Evolutionary conservation across 805 yeast species (phyloP).

Genomic region (Monosporozyma aquatica): DNA sequence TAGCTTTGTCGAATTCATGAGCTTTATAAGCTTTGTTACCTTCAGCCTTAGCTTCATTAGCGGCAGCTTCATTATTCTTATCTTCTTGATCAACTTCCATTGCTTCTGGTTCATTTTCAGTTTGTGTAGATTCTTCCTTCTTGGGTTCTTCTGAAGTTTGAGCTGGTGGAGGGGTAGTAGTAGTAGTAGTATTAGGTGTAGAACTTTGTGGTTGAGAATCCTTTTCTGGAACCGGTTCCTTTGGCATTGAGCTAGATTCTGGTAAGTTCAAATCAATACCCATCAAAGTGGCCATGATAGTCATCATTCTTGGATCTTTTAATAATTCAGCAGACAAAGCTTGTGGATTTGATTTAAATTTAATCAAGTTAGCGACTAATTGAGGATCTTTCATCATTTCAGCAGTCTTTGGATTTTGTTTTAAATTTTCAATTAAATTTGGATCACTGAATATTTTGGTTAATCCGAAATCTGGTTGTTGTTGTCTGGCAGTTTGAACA

Average conservation of each 20-base stretch:
- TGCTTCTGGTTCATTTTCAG: slow-evolving; percentile 29
- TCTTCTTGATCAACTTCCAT: slow-evolving; percentile 32
- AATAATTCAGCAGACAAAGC: slow-evolving; percentile 61
- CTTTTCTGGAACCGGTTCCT: slow-evolving; percentile 28
- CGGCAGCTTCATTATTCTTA: slow-evolving; percentile 36
- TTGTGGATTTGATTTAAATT: slow-evolving; percentile 61
- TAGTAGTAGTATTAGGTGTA: slow-evolving; percentile 15
- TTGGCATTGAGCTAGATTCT: slow-evolving; percentile 27
- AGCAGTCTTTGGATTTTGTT: slow-evolving; percentile 77
- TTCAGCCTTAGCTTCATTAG: slow-evolving; percentile 66
- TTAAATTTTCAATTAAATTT: slow-evolving; percentile 61
- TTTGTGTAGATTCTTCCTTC: slow-evolving; percentile 16
- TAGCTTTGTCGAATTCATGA: slow-evolving; percentile 87
- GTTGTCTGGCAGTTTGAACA: slow-evolving; percentile 44
- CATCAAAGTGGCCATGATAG: slow-evolving; percentile 73
- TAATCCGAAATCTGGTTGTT: slow-evolving; percentile 62
- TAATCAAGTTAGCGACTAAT: slow-evolving; percentile 56
- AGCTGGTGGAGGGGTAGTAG: slow-evolving; percentile 9
- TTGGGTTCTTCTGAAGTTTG: slow-evolving; percentile 15
- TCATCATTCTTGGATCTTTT: slow-evolving; percentile 80
- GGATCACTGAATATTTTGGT: slow-evolving; percentile 77
- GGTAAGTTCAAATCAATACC: slow-evolving; percentile 64
- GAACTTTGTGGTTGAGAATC: slow-evolving; percentile 14
- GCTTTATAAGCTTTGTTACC: slow-evolving; percentile 84
- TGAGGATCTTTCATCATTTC: slow-evolving; percentile 82